Base-by-base conservation (phyloP, 2,329 filamentous ascomycete species). In the Hymenoscyphus repandus region DNA sequence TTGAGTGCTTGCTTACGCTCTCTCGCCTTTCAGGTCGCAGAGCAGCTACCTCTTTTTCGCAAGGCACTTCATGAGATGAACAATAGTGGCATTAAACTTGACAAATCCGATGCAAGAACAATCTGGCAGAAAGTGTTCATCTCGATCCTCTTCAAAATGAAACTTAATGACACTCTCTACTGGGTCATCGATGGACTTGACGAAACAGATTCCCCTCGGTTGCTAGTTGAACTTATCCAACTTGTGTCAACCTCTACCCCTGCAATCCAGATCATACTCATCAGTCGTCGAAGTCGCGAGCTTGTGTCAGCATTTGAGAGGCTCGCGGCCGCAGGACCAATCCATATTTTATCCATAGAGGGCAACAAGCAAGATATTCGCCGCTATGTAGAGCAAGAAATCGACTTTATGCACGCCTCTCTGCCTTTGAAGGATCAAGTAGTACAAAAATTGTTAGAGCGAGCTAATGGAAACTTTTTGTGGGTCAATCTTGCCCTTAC, bases 401-500 rank as follows among this genome's bases (percentile, higher is more conserved):
- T 20, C 6, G 11, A 39, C n/a, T 40, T n/a, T 33, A 47, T 52
- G 50, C 45, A 18, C 10, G 51, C 34, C 4, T 27, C 5, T 32
- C 17, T 11, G 5, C 27, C 27, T 7, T 27, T 49, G 2, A 60
- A 53, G 20, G 50, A 60, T 6, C 47, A 45, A 1, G 52, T 68
- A 9, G 56, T 55, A 2, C 17, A 53, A 3, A 57, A 57, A 3
- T 51, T 69, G 6, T 41, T 66, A 6, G 43, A 59, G 3, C 54
- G 58, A 15, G 58, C 66, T 0, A 44, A 60, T 3, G 64, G 63
- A 0, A 70, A 67, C 39, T 70, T 70, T 36, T 57, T 70, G 1
- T 69, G 65, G 67, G 58, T 65, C 2, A 53, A 59, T 30, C 58
- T 69, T 0, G 62, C 62, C 6, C 51, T 69, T 1, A 56, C 65